Evolutionary conservation across 305 asterid genomes (phyloP).

Genomic region (Solanum hybrid): DNA sequence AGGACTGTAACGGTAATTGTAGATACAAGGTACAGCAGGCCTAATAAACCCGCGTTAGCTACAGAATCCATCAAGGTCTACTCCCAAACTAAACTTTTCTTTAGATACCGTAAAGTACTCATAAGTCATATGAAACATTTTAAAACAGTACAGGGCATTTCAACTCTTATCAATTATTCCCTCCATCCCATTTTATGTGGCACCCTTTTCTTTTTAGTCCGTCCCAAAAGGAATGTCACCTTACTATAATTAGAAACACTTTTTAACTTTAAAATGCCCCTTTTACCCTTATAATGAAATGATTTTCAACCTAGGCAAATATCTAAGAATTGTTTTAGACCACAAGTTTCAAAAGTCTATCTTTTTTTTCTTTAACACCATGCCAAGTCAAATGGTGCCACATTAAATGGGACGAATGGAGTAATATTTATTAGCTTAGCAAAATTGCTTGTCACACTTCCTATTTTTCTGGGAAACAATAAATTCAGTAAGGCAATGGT

Average conservation of each 20-base stretch:
- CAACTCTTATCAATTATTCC: background rate
- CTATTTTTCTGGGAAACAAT: background rate
- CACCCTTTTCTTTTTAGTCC: background rate
- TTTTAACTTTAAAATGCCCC: background rate
- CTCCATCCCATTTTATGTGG: background rate
- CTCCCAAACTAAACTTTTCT: background rate
- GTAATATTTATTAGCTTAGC: background rate
- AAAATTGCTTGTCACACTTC: background rate
- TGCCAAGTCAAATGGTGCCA: background rate
- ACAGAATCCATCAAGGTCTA: background rate
- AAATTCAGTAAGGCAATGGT: background rate
- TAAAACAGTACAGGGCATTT: background rate
- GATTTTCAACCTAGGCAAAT: background rate
- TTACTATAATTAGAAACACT: background rate
- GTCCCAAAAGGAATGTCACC: background rate
- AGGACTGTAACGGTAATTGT: background rate
- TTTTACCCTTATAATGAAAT: background rate
- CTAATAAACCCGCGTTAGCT: background rate
- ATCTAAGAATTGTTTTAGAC: background rate
- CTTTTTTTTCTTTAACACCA: background rate
- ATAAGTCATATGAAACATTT: background rate
- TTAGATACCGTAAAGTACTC: background rate
- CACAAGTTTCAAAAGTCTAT: background rate
- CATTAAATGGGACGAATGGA: background rate
- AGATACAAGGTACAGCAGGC: background rate